phyloP scores from a whole-genome alignment of 2,329 filamentous ascomycete genomes.

The Fusarium denticulatum region DNA sequence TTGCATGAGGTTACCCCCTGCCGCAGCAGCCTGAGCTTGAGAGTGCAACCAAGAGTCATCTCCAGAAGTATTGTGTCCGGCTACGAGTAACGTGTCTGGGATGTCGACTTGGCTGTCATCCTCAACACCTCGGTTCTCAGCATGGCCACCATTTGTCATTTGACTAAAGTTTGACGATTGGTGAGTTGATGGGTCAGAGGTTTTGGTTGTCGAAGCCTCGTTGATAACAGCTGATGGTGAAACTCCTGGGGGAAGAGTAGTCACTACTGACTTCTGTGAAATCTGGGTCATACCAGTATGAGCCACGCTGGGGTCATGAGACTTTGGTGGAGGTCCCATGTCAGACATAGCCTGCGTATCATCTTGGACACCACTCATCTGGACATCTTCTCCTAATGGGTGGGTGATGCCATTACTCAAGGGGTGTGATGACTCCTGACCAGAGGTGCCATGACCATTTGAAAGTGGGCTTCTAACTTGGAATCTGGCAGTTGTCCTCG shows the following conservation, averaged over 20 bases:
- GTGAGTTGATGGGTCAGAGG: slow-evolving; percentile 73
- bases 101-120: slow-evolving; percentile 54
- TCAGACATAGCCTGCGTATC: slow-evolving; percentile 59
- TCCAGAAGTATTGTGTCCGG: slow-evolving; percentile 60
- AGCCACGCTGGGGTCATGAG: slow-evolving; percentile 50
- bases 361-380: slow-evolving; percentile 68
- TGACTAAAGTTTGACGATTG: slow-evolving; percentile 75
- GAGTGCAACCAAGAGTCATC: slow-evolving; percentile 68
- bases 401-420: slow-evolving; percentile 67
- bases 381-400: slow-evolving; percentile 58
- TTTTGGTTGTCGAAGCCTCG: slow-evolving; percentile 94
- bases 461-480: slow-evolving; percentile 67
- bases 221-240: slow-evolving; percentile 73
- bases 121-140: slow-evolving; percentile 52
- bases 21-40: slow-evolving; percentile 64
- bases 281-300: slow-evolving; percentile 64
- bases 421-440: slow-evolving; percentile 50
- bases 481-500: slow-evolving; percentile 62
- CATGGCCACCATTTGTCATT: slow-evolving; percentile 72
- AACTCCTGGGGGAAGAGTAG: slow-evolving; percentile 65
- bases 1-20: slow-evolving; percentile 49
- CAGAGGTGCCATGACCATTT: slow-evolving; percentile 62
- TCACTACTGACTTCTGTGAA: slow-evolving; percentile 72
- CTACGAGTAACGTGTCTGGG: slow-evolving; percentile 63
- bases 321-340: slow-evolving; percentile 60